Evolutionary conservation across 1,139 yeast genomes (phyloP).

Genomic region (Protomyces inouyei): DNA sequence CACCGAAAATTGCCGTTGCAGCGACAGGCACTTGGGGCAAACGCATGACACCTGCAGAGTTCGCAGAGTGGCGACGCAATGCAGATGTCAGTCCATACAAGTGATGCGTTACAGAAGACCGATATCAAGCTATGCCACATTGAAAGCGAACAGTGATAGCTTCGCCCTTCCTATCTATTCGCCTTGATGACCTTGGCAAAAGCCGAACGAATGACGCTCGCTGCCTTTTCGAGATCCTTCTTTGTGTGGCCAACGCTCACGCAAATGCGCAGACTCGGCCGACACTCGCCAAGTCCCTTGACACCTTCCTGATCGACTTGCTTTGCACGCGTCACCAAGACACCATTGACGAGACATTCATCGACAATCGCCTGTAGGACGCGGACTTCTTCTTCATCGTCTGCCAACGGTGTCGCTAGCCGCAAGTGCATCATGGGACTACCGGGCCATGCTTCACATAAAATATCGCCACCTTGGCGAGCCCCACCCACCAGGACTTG

Average conservation of each 20-base stretch:
- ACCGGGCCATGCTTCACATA: constrained; percentile 53
- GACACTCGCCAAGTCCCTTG: constrained; percentile 72
- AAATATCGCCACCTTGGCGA: constrained; percentile 44
- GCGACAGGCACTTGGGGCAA: not conserved
- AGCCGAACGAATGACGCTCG: constrained; percentile 34
- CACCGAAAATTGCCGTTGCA: not conserved
- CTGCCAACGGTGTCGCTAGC: constrained; percentile 44
- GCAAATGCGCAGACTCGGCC: constrained; percentile 64
- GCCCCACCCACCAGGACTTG: not conserved
- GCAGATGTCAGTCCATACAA: not conserved
- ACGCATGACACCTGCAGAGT: not conserved
- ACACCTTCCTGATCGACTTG: constrained; percentile 64
- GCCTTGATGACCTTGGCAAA: constrained; percentile 20
- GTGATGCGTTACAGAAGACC: not conserved
- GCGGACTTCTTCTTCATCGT: constrained; percentile 36
- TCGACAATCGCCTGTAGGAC: constrained; percentile 41
- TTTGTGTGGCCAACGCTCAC: constrained; percentile 53
- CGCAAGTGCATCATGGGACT: constrained; percentile 65
- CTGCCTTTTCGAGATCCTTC: constrained; percentile 50
- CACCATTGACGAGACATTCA: constrained; percentile 56
- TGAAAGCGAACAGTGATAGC: not conserved
- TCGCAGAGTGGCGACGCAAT: not conserved
- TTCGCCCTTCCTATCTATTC: not conserved
- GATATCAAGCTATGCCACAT: not conserved
- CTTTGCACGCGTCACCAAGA: constrained; percentile 40